These are phyloP conservation scores for Dillenia turbinata DNA, from an alignment of 164 flowering plant genomes.

Conservation along the genomic window DNA sequence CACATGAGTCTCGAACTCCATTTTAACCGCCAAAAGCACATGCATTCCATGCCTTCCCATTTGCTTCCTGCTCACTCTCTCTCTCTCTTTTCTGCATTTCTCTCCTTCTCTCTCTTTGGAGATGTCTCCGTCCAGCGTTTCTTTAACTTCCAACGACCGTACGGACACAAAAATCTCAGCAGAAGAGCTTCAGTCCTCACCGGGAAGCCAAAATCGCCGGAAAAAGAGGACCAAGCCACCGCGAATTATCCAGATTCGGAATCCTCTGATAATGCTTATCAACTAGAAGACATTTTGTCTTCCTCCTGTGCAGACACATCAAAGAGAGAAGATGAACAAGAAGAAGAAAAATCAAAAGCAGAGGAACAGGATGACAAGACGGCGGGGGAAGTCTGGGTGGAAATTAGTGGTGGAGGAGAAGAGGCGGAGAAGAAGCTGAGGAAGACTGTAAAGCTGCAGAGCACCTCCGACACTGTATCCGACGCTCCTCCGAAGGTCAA, in stretches of 20 bases:
- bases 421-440: conserved; percentile 1
- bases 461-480: neutral
- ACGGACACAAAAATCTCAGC: neutral
- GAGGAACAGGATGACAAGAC: too few species aligned
- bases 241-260: neutral
- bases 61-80: neutral
- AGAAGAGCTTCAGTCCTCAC: neutral
- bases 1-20: too few species aligned
- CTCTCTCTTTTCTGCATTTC: neutral
- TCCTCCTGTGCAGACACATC: neutral
- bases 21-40: conserved; percentile 3
- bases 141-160: neutral
- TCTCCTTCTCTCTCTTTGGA: neutral
- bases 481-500: neutral
- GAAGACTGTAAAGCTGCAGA: conserved; percentile 12
- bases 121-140: neutral
- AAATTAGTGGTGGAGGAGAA: neutral
- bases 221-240: neutral
- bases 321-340: neutral
- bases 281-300: neutral
- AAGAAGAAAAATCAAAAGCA: neutral
- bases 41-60: too few species aligned
- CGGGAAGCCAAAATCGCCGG: neutral
- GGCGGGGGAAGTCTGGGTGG: neutral
- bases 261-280: neutral